phyloP scores from a whole-genome alignment of 345 rosid species.

The Viola odorata region DNA sequence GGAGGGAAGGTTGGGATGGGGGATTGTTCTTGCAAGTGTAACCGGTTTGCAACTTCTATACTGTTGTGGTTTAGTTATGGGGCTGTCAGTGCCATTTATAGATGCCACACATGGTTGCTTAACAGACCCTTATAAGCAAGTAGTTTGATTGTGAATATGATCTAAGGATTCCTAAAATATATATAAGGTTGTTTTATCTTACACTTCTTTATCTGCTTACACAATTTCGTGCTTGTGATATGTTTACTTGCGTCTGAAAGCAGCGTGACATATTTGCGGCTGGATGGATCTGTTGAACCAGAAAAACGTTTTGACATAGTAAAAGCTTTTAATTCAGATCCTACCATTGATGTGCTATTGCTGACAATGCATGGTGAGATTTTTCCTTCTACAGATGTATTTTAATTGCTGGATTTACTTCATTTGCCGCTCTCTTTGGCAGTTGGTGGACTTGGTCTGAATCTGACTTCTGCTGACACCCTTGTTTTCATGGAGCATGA shows the following conservation, averaged over 20 bases:
- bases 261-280: slow-evolving; percentile 92
- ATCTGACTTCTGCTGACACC: slow-evolving; percentile 97
- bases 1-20: too few species aligned
- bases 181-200: too few species aligned
- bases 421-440: slow-evolving; percentile 17
- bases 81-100: too few species aligned
- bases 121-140: too few species aligned
- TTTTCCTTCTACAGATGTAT: not conserved
- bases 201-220: too few species aligned
- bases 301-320: slow-evolving; percentile 95
- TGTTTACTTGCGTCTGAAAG: slow-evolving; percentile 7
- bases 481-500: slow-evolving; percentile 98
- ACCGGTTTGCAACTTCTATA: too few species aligned
- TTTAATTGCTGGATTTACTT: not conserved
- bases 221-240: not conserved
- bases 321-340: slow-evolving; percentile 96
- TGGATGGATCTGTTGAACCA: slow-evolving; percentile 94
- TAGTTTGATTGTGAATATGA: too few species aligned
- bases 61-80: too few species aligned
- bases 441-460: slow-evolving; percentile 99
- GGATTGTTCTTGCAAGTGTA: too few species aligned
- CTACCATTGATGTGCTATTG: slow-evolving; percentile 86
- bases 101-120: too few species aligned
- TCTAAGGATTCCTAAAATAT: too few species aligned
- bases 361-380: slow-evolving; percentile 91